These are phyloP conservation scores for Arthrobotrys musiformis DNA, from an alignment of 2,329 filamentous ascomycete species.

Conservation along the genomic window DNA sequence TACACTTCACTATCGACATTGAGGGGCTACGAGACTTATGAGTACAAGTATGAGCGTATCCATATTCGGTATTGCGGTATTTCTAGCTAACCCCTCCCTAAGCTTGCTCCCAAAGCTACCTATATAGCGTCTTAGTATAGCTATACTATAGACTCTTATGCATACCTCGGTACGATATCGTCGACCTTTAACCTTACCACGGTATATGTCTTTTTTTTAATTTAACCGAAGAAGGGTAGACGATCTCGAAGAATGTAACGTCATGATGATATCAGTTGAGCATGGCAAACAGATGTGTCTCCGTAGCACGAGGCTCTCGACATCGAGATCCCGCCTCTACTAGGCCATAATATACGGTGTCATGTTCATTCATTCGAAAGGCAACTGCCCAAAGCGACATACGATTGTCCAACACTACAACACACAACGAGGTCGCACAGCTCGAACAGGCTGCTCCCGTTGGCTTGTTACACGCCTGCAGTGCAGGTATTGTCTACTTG, in stretches of 20 bases:
- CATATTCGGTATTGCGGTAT: too few relatives aligned
- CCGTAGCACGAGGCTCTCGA: constrained; percentile 6
- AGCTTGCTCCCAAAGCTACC: too few relatives aligned
- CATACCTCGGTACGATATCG: neutral
- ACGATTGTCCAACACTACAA: constrained; percentile 9
- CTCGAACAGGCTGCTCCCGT: neutral
- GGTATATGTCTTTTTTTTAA: neutral
- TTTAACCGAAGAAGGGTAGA: constrained; percentile 7
- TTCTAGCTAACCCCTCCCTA: too few relatives aligned
- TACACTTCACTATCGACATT: too few relatives aligned
- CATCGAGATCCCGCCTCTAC: constrained; percentile 7
- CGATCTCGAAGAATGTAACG: constrained; percentile 25
- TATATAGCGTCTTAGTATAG: too few relatives aligned
- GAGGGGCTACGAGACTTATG: too few relatives aligned
- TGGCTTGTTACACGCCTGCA: too few relatives aligned
- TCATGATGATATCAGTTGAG: constrained; percentile 40
- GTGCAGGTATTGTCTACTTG: too few relatives aligned
- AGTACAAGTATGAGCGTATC: too few relatives aligned
- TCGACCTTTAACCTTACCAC: neutral
- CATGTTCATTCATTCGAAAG: neutral
- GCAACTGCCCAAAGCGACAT: neutral
- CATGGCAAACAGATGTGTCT: neutral
- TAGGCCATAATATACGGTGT: too few relatives aligned
- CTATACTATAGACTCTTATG: too few relatives aligned
- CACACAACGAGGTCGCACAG: neutral